Conservation (phyloP, 2,329 filamentous ascomycete species). For the Ceratocystis cubensis region DNA sequence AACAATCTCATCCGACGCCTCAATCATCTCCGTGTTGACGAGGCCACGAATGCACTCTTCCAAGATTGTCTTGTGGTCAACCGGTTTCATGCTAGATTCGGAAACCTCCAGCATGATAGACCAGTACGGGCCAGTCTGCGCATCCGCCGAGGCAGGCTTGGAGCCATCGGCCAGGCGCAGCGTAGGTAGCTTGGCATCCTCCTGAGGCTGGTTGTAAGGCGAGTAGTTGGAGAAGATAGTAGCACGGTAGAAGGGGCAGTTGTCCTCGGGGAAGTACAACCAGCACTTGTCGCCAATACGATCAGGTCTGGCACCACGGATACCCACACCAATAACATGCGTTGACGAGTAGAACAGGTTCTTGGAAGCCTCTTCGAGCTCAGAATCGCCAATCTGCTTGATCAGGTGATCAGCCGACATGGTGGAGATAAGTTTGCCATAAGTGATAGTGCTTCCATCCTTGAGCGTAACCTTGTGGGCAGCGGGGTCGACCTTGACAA, state of each 20-base stretch:
- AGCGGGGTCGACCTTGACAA: constrained; percentile 75
- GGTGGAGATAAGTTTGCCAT: constrained; percentile 86
- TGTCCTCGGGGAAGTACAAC: constrained; percentile 98
- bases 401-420: constrained; percentile 89
- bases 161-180: constrained; percentile 74
- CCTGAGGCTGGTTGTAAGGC: constrained; percentile 86
- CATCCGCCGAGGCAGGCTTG: constrained; percentile 57
- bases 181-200: constrained; percentile 73
- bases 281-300: constrained; percentile 99
- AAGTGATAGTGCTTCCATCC: constrained; percentile 78
- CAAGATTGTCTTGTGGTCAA: constrained; percentile 72
- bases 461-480: constrained; percentile 70
- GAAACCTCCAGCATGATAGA: constrained; percentile 99
- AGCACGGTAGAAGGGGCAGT: constrained; percentile 98
- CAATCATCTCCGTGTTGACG: constrained; percentile 95
- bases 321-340: constrained; percentile 90
- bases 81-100: constrained; percentile 88
- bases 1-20: constrained; percentile 82
- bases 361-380: constrained; percentile 58
- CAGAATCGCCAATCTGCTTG: constrained; percentile 75
- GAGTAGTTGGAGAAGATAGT: constrained; percentile 99
- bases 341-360: constrained; percentile 93
- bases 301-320: constrained; percentile 82
- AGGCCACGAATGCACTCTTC: constrained; percentile 90
- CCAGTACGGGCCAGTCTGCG: constrained; percentile 92